Evolutionary conservation across 352 stramenopile species (phyloP).

Genomic region (Phytophthora tentaculata): DNA sequence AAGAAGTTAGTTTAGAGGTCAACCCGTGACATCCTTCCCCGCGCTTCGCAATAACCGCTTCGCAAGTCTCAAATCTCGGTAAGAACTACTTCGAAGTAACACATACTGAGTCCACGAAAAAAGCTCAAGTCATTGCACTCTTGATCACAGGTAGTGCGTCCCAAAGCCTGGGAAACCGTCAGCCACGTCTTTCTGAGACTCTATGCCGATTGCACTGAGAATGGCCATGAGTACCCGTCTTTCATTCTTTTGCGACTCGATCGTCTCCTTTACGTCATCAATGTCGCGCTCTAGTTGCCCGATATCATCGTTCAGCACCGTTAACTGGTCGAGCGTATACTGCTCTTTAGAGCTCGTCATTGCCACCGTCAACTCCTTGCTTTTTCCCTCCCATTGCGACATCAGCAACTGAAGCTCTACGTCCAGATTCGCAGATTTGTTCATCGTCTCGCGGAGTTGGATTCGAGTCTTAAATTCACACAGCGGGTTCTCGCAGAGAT

Average conservation of each 20-base stretch:
- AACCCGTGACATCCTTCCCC: no score
- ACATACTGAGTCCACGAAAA: neutral
- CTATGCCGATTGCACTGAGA: constrained; percentile 68
- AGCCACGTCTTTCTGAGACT: constrained; percentile 48
- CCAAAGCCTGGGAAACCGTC: constrained; percentile 58
- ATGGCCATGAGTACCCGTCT: constrained; percentile 50
- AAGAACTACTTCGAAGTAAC: neutral
- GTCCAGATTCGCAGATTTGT: constrained; percentile 63
- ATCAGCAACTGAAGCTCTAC: constrained; percentile 21
- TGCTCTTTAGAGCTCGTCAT: neutral
- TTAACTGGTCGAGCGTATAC: constrained; percentile 8
- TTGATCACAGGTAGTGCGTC: constrained; percentile 39
- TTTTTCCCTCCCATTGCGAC: constrained; percentile 33
- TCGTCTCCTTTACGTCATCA: constrained; percentile 46
- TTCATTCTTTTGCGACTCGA: constrained; percentile 42
- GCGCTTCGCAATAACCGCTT: no score
- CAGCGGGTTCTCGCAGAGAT: constrained; percentile 55
- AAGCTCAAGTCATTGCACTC: neutral
- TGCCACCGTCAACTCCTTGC: constrained; percentile 21
- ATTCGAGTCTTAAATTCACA: constrained; percentile 72
- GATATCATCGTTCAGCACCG: constrained; percentile 42
- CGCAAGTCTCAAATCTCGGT: constrained; percentile 1
- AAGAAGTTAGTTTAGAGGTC: constrained; percentile 9
- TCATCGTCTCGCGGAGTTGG: constrained; percentile 66
- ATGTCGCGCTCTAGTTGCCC: constrained; percentile 62